A percentile compares a stretch with the other conserved stretches of the same genome.
Conservation (phyloP, 352 stramenopile species). For the Globisporangium spiculum region DNA sequence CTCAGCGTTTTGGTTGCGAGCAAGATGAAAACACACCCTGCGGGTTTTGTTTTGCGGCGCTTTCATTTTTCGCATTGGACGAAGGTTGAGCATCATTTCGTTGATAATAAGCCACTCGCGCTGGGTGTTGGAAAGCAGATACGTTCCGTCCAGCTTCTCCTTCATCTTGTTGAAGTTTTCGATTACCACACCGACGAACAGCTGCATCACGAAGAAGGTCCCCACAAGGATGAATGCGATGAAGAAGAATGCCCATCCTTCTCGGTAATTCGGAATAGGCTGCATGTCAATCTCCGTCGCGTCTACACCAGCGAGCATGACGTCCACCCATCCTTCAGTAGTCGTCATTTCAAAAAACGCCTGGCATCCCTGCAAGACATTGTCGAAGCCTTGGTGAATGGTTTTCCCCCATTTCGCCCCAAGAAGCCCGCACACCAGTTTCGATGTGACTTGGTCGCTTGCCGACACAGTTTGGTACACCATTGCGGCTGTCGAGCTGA, state of each 20-base stretch:
- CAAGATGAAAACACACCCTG: conserved; percentile 37
- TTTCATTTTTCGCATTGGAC: conserved; percentile 37
- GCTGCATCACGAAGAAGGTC: conserved; percentile 90
- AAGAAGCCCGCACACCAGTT: conserved; percentile 39
- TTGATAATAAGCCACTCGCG: conserved; percentile 72
- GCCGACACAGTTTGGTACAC: conserved; percentile 17
- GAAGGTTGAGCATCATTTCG: conserved; percentile 49
- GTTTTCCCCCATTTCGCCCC: conserved; percentile 36
- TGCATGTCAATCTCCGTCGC: conserved; percentile 89
- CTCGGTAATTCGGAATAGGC: conserved; percentile 73
- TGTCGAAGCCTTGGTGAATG: conserved; percentile 80
- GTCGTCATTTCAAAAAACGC: conserved; percentile 92
- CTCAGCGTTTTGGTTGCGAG: conserved; percentile 64
- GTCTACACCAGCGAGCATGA: conserved; percentile 89
- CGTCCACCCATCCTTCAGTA: conserved; percentile 86
- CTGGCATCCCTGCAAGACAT: conserved; percentile 60
- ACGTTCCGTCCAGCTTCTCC: conserved; percentile 54
- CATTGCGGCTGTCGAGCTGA: conserved; percentile 21
- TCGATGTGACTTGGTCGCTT: conserved; percentile 34
- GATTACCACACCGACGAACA: conserved; percentile 94
- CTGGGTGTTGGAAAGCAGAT: conserved; percentile 70
- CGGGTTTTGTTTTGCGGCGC: conserved; percentile 39
- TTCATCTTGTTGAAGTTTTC: conserved; percentile 90
- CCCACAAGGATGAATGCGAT: conserved; percentile 89
- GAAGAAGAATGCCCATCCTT: conserved; percentile 83